Conservation (phyloP, 345 rosid genomes). For the Dimocarpus longan region DNA sequence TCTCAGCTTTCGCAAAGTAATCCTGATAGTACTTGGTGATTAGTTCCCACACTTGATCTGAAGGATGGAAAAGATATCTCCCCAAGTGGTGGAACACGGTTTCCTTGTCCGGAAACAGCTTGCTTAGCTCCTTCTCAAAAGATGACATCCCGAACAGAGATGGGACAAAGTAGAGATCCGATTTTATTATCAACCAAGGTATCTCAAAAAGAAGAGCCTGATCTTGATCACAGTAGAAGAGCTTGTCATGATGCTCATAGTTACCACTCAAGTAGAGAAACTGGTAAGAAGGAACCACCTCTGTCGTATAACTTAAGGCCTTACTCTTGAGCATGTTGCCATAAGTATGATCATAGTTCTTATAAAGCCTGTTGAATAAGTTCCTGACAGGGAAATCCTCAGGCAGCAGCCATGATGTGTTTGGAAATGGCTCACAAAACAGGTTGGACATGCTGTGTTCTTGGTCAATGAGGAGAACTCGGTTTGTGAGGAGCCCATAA, state of each 20-base stretch:
- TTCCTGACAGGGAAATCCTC: constrained; percentile 5
- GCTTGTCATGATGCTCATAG: constrained; percentile 21
- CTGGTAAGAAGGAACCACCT: constrained; percentile 6
- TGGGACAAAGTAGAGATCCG: constrained; percentile 24
- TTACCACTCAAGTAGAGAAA: constrained; percentile 16
- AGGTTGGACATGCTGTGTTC: constrained; percentile 14
- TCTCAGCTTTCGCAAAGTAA: constrained; percentile 6
- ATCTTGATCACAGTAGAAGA: constrained; percentile 24
- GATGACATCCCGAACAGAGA: constrained; percentile 23
- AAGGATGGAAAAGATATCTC: constrained; percentile 24
- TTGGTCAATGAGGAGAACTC: constrained; percentile 22
- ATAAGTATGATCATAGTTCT: constrained; percentile 6
- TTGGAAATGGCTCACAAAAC: constrained; percentile 21
- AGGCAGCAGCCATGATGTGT: constrained; percentile 21
- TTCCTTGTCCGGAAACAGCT: constrained; percentile 26
- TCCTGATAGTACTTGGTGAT: constrained; percentile 14
- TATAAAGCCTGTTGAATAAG: background rate
- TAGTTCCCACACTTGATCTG: constrained; percentile 12
- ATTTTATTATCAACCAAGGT: constrained; percentile 25
- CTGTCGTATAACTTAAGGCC: background rate
- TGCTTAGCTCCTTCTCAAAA: constrained; percentile 16
- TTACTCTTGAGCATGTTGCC: constrained; percentile 20
- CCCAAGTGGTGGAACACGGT: constrained; percentile 24
- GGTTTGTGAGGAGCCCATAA: constrained; percentile 19
- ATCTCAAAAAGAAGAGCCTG: constrained; percentile 10